Evolutionary conservation across 371 early-diverging fungal genomes (phyloP).

Genomic region (Apophysomyces trapeziformis): DNA sequence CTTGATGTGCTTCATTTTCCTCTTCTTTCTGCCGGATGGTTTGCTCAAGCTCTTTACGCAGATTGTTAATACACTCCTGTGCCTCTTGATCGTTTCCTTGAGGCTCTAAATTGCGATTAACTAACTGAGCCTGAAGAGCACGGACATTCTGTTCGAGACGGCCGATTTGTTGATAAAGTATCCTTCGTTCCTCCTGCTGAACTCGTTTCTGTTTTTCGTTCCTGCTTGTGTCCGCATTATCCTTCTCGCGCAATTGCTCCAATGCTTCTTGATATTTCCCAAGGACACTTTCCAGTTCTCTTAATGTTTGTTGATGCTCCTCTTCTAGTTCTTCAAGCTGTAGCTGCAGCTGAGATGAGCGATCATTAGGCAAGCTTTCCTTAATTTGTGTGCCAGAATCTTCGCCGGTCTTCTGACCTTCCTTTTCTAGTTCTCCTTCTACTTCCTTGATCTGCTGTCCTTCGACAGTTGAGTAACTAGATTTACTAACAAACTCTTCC

Average conservation of each 20-base stretch:
- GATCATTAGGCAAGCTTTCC: conserved; percentile 5
- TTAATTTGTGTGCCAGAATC: not conserved
- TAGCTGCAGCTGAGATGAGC: not conserved
- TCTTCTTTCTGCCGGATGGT: no score
- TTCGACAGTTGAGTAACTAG: not conserved
- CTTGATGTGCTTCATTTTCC: no score
- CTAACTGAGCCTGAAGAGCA: not conserved
- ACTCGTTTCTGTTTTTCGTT: not conserved
- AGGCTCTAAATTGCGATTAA: not conserved
- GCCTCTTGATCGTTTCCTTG: not conserved
- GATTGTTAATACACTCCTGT: not conserved
- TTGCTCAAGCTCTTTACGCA: not conserved
- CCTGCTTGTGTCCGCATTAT: not conserved
- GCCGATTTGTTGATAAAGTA: conserved; percentile 5
- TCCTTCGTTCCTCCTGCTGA: conserved; percentile 6
- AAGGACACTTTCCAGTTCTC: not conserved
- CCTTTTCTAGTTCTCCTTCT: not conserved
- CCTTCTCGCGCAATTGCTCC: not conserved
- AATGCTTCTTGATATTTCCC: not conserved
- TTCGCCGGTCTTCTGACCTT: not conserved
- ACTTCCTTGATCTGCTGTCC: not conserved
- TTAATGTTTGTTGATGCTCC: not conserved
- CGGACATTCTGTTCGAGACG: conserved; percentile 5
- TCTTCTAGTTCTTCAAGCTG: conserved; percentile 18
- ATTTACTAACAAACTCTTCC: conserved; percentile 25